Evolutionary conservation across 2,329 filamentous ascomycete genomes (phyloP).

Genomic region (Fusarium buxicola): DNA sequence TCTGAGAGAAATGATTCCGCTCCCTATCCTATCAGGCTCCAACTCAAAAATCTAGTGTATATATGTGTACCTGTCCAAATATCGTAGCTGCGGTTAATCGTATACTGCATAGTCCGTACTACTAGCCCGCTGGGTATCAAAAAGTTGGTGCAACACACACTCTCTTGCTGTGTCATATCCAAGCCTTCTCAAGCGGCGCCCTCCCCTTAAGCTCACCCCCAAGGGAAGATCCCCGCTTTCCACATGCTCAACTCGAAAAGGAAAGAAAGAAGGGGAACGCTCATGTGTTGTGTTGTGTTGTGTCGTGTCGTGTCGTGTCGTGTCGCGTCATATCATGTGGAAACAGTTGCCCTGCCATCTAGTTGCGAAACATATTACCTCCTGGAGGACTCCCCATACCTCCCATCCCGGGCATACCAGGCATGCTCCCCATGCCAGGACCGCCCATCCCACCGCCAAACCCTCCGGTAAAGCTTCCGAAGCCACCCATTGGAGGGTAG

Average conservation of each 20-base stretch:
- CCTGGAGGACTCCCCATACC: conserved; percentile 37
- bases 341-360: not conserved
- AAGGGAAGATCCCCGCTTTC: not conserved
- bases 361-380: conserved; percentile 47
- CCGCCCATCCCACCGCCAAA: conserved; percentile 39
- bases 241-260: not conserved
- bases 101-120: not conserved
- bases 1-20: not conserved
- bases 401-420: conserved; percentile 36
- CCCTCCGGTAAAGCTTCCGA: conserved; percentile 45
- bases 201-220: not conserved
- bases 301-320: too few relatives aligned
- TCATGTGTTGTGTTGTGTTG: too few relatives aligned
- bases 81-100: not conserved
- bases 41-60: not conserved
- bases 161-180: not conserved
- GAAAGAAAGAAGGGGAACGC: not conserved
- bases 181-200: not conserved
- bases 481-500: conserved; percentile 47
- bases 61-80: not conserved
- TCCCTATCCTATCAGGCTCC: not conserved
- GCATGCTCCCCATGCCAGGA: conserved; percentile 40
- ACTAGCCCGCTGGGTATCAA: not conserved
- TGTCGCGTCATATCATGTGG: conserved; percentile 7
- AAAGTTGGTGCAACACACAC: not conserved